These are phyloP conservation scores for Fusarium udum DNA, from an alignment of 2,329 filamentous ascomycete genomes.

Conservation along the genomic window DNA sequence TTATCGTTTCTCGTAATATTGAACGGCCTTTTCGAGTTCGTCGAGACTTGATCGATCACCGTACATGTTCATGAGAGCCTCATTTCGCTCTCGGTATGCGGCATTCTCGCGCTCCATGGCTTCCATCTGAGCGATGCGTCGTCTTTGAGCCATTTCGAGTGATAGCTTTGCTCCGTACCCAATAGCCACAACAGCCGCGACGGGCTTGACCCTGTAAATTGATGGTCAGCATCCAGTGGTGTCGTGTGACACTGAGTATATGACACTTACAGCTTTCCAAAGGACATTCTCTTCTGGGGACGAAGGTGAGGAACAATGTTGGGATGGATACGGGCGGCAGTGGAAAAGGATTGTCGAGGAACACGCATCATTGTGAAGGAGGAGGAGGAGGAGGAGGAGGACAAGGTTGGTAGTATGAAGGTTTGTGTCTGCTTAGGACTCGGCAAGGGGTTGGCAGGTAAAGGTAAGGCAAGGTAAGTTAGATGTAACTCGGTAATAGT, in stretches of 20 bases:
- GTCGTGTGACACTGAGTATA: not conserved
- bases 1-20: slow-evolving; percentile 55
- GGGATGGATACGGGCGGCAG: slow-evolving; percentile 42
- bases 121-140: slow-evolving; percentile 43
- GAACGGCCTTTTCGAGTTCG: slow-evolving; percentile 59
- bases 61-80: slow-evolving; percentile 60
- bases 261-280: slow-evolving; percentile 36
- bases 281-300: slow-evolving; percentile 39
- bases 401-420: not conserved
- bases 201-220: slow-evolving; percentile 45
- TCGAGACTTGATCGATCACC: slow-evolving; percentile 60
- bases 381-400: not conserved
- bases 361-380: slow-evolving; percentile 39
- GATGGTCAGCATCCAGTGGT: slow-evolving; percentile 10
- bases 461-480: not conserved
- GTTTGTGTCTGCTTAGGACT: slow-evolving; percentile 17
- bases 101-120: slow-evolving; percentile 48
- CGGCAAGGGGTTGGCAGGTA: slow-evolving; percentile 22
- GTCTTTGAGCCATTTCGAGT: slow-evolving; percentile 42
- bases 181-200: slow-evolving; percentile 45
- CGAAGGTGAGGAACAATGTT: slow-evolving; percentile 44
- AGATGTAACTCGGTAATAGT: slow-evolving; percentile 27
- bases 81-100: slow-evolving; percentile 51
- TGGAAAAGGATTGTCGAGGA: slow-evolving; percentile 43
- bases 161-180: slow-evolving; percentile 50